Conservation (phyloP, 495 filamentous ascomycete species). For the Recurvomyces mirabilis region DNA sequence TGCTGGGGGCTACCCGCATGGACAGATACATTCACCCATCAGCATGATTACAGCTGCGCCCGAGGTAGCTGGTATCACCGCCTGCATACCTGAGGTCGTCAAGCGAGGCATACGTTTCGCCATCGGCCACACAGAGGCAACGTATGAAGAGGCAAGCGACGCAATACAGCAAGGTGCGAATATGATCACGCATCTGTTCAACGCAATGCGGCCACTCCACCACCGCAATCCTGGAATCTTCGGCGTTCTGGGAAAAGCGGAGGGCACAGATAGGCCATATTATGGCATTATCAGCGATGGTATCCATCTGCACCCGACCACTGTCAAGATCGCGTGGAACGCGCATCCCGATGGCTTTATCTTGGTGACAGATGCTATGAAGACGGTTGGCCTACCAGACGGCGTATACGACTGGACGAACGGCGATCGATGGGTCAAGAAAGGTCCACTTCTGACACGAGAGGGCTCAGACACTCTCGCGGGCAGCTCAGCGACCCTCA, state of each 20-base stretch:
- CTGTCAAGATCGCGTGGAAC: conserved; percentile 50
- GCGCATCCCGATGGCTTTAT: conserved; percentile 53
- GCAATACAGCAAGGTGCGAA: conserved; percentile 60
- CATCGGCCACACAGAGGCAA: conserved; percentile 73
- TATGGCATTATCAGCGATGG: conserved; percentile 59
- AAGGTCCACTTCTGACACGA: conserved; percentile 51
- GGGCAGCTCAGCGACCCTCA: conserved; percentile 57
- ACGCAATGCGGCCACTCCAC: conserved; percentile 76
- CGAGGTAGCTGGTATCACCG: conserved; percentile 54
- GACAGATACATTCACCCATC: conserved; percentile 31
- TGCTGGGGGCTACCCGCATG: not conserved
- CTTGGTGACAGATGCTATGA: conserved; percentile 59
- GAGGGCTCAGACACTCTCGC: conserved; percentile 65
- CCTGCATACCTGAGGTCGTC: conserved; percentile 48
- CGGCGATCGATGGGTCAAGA: conserved; percentile 58
- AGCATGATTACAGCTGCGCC: conserved; percentile 75
- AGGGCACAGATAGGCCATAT: conserved; percentile 40
- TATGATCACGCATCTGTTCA: conserved; percentile 86
- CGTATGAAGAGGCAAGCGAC: conserved; percentile 57
- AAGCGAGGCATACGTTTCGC: conserved; percentile 55
- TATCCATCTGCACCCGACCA: conserved; percentile 54
- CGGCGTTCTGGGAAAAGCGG: conserved; percentile 51
- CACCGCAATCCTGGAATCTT: conserved; percentile 80
- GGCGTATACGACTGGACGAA: conserved; percentile 72
- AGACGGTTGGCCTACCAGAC: conserved; percentile 57